phyloP scores from a whole-genome alignment of 1,284 basidiomycete species.

The Tremellales sp. region DNA sequence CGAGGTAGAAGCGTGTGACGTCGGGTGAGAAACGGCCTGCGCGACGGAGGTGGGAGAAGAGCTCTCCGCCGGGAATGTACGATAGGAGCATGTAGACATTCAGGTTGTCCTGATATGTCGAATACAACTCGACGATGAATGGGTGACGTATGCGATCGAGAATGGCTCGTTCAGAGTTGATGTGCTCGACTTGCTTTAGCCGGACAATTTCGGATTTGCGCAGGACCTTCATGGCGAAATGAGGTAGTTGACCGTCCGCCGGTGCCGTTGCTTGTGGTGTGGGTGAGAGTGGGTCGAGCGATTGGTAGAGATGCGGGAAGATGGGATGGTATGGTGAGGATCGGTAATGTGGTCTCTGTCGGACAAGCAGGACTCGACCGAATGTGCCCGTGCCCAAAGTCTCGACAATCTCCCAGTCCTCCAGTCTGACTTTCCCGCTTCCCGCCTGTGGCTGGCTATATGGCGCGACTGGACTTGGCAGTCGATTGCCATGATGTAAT shows the following conservation, averaged over 20 bases:
- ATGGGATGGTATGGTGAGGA: constrained; percentile 48
- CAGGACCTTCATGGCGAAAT: constrained; percentile 55
- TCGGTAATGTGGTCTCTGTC: constrained; percentile 45
- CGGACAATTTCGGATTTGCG: constrained; percentile 54
- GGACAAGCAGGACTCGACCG: constrained; percentile 48
- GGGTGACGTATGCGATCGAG: constrained; percentile 55
- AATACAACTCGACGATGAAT: constrained; percentile 56
- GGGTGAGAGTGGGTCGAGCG: constrained; percentile 36
- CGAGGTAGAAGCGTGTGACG: constrained; percentile 54
- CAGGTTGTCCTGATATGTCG: constrained; percentile 51
- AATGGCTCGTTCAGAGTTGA: constrained; percentile 55
- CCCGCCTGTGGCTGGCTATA: constrained; percentile 3
- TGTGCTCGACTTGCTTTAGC: constrained; percentile 57
- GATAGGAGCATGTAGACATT: constrained; percentile 56
- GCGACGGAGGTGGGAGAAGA: constrained; percentile 53
- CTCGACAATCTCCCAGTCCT: constrained; percentile 50
- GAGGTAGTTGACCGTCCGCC: constrained; percentile 44
- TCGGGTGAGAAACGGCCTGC: constrained; percentile 52
- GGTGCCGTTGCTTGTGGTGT: constrained; percentile 39
- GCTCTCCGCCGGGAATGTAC: constrained; percentile 54
- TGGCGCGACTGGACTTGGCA: constrained; percentile 7
- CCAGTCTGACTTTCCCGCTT: constrained; percentile 28
- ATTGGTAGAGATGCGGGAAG: constrained; percentile 45
- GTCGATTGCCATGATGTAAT: constrained; percentile 15
- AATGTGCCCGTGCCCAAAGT: constrained; percentile 50